Evolutionary conservation across 495 filamentous ascomycete species (phyloP), one percentile per base, ranked within the genome.

Genomic region (Opeltia flavorubescens): DNA sequence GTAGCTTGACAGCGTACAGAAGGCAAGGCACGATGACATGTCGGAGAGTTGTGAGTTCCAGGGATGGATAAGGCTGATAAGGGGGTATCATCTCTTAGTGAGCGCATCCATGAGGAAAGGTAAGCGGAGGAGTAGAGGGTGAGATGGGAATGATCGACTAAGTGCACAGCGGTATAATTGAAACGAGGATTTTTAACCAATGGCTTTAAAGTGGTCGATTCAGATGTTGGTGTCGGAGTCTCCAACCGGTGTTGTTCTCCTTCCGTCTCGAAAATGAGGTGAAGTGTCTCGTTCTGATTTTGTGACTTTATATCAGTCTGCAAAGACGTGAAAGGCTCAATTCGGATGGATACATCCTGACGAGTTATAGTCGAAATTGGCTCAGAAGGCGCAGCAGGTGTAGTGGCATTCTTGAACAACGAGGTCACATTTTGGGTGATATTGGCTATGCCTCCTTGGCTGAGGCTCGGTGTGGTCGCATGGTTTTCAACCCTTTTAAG

Each of bases 1-100:
- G 88, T 86, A 23, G 85, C 80, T 63, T 98, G 91, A 65, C 91
- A 98, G 46, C 91, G 83, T 11, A 98, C 91, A 0, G 86, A 91
- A 5, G 91, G 91, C 0, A 94, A 76, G 17, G 91, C 89, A 23
- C 72, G 62, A 63, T 91, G 70, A 64, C 75, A 80, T 2, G 89
- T 91, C 1, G 89, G 84, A 5, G 81, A 84, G 64, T 98, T 98
- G 72, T 98, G 91, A 0, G 91, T 96, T 46, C 91, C 91, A 2
- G 91, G 93, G 50, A 98, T 94, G 35, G 81, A 86, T 26, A 98
- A 76, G 4, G 81, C 74, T 9, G 86, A 86, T 20, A 96, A 67
- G 0, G 84, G 74, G 13, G 72, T 78, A 23, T 75, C 68, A 54
- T 84, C 75, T 36, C 66, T 67, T 27, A 95, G 67, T 30, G 77